Evolutionary conservation across 108 stramenopile species (phyloP).

Genomic region (Nitzschia palea): DNA sequence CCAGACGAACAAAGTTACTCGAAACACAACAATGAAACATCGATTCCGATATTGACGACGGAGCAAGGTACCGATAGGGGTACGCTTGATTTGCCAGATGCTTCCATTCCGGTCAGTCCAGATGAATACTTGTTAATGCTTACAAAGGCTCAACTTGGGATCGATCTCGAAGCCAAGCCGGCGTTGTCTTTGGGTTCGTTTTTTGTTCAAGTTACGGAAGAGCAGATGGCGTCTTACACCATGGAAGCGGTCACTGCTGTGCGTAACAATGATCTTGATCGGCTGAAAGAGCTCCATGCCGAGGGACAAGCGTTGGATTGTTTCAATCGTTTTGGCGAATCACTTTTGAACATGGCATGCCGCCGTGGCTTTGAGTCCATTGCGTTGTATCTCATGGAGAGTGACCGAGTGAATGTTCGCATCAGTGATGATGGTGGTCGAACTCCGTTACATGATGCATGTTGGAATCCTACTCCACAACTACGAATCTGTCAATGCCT

Average conservation of each 20-base stretch:
- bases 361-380: constrained; percentile 63
- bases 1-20: too few relatives aligned
- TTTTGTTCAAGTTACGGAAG: constrained; percentile 50
- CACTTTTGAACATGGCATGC: constrained; percentile 83
- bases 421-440: constrained; percentile 85
- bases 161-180: constrained; percentile 27
- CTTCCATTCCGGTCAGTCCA: constrained; percentile 28
- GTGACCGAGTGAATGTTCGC: constrained; percentile 44
- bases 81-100: constrained; percentile 17
- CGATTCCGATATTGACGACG: too few relatives aligned
- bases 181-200: constrained; percentile 39
- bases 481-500: constrained; percentile 52
- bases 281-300: constrained; percentile 35
- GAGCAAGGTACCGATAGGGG: too few relatives aligned
- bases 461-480: constrained; percentile 75
- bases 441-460: constrained; percentile 88
- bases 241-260: constrained; percentile 49
- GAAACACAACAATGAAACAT: too few relatives aligned
- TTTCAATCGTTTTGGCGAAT: constrained; percentile 86
- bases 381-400: constrained; percentile 61
- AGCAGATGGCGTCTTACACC: constrained; percentile 65
- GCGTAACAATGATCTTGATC: constrained; percentile 52
- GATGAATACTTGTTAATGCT: constrained; percentile 42
- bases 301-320: constrained; percentile 45
- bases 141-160: constrained; percentile 31